These are phyloP conservation scores for Spirogloea muscicola DNA, from an alignment of 139 green algal species.

Conservation along the genomic window DNA sequence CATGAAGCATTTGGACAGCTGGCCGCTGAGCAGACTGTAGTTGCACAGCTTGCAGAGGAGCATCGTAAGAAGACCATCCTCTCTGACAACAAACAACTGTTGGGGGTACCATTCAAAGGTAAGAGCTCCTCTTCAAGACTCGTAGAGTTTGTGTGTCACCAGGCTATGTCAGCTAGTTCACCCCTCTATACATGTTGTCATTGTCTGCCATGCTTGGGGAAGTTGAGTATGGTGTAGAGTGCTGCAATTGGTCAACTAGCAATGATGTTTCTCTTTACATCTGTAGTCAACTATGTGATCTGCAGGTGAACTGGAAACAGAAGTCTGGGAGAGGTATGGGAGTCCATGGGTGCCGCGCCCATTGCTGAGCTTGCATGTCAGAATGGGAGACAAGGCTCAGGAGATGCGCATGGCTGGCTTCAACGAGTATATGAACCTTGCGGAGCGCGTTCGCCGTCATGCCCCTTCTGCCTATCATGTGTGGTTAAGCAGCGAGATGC, in stretches of 20 bases:
- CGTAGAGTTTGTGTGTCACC: too few relatives aligned
- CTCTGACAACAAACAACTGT: too few relatives aligned
- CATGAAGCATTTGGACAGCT: constrained; percentile 13
- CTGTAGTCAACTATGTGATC: background rate
- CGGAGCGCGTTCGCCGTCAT: constrained; percentile 19
- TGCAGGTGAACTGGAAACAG: background rate
- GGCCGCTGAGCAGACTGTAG: too few relatives aligned
- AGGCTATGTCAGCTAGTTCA: too few relatives aligned
- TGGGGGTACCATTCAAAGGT: too few relatives aligned
- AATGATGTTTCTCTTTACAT: too few relatives aligned
- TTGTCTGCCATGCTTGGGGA: background rate
- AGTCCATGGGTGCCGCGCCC: constrained; percentile 18
- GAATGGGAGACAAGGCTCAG: constrained; percentile 28
- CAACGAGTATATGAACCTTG: constrained; percentile 25
- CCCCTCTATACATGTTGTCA: background rate
- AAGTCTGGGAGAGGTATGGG: background rate
- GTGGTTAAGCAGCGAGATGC: constrained; percentile 29
- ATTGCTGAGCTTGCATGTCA: constrained; percentile 29
- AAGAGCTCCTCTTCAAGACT: too few relatives aligned
- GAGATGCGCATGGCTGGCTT: constrained; percentile 29
- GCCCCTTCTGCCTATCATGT: background rate
- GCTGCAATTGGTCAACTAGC: background rate
- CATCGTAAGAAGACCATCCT: too few relatives aligned
- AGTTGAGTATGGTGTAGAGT: background rate
- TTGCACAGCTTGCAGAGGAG: too few relatives aligned